These are phyloP conservation scores for Protostelium mycophagum DNA, from an alignment of 78 protist species.

Conservation along the genomic window DNA sequence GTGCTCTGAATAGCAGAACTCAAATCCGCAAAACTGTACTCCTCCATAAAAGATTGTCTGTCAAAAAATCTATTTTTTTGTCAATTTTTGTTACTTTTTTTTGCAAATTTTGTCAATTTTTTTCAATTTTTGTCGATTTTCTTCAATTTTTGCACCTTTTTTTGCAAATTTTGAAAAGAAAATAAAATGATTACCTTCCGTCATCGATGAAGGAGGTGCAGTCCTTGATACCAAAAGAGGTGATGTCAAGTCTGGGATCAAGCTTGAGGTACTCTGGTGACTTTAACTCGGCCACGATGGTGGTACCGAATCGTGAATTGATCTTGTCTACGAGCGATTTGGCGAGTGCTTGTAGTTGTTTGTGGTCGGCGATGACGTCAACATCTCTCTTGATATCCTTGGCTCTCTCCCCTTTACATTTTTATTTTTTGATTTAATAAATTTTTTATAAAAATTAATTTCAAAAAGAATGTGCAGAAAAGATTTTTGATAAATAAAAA, in stretches of 20 bases:
- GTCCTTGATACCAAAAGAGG: neutral
- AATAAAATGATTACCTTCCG: neutral
- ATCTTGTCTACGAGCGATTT: neutral
- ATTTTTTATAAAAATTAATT: too few species aligned
- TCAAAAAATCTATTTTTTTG: neutral
- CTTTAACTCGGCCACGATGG: neutral
- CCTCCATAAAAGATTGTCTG: neutral
- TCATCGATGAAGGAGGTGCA: neutral
- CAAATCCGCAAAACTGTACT: neutral
- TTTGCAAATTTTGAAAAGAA: too few species aligned
- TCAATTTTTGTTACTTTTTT: neutral
- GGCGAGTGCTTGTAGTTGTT: neutral
- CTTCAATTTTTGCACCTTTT: neutral
- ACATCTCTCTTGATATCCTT: neutral
- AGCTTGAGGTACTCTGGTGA: neutral
- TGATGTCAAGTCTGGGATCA: neutral
- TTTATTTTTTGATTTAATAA: too few species aligned
- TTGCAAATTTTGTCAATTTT: too few species aligned
- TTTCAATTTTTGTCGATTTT: too few species aligned
- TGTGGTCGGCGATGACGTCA: neutral
- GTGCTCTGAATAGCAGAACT: neutral
- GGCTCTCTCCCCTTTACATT: neutral
- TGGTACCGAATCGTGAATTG: neutral
- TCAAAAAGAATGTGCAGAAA: too few species aligned
- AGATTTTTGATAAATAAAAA: too few species aligned